Conservation (phyloP, 2,329 filamentous ascomycete species). For the Epichloe aotearoae region DNA sequence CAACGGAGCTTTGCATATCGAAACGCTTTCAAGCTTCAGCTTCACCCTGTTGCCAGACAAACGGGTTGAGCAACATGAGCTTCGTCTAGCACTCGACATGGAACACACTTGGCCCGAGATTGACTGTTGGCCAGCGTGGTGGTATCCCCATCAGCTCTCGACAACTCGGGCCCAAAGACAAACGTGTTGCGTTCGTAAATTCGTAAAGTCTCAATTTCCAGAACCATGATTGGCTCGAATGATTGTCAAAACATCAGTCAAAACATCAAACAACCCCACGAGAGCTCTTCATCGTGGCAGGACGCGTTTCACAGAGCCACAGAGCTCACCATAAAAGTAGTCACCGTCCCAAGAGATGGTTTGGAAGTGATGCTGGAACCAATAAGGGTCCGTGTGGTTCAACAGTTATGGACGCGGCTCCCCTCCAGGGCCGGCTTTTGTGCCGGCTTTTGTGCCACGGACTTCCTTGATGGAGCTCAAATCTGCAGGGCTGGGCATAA, state of each 20-base stretch:
- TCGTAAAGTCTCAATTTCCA: background rate
- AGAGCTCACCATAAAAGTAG: background rate
- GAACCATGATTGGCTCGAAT: background rate
- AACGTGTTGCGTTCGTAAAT: background rate
- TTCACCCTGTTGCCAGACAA: background rate
- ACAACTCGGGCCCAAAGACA: background rate
- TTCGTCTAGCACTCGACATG: background rate
- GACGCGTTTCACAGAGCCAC: background rate
- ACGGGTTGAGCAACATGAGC: background rate
- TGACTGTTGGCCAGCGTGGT: background rate
- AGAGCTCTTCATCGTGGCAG: background rate
- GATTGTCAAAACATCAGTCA: slow-evolving; percentile 1
- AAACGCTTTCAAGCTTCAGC: background rate
- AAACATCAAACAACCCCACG: background rate
- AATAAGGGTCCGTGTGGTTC: background rate
- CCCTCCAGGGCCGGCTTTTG: too few species aligned
- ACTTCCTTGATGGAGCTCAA: too few species aligned
- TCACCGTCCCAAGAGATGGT: background rate
- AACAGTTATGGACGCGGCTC: too few species aligned
- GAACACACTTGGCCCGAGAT: background rate
- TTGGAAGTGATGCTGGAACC: background rate
- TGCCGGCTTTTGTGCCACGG: too few species aligned
- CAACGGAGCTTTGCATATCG: background rate
- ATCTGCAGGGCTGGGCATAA: too few species aligned
- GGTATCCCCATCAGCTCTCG: background rate